These are phyloP conservation scores for Chrysopogon serrulatus DNA, from an alignment of 176 grass and related monocot species.

Conservation along the genomic window DNA sequence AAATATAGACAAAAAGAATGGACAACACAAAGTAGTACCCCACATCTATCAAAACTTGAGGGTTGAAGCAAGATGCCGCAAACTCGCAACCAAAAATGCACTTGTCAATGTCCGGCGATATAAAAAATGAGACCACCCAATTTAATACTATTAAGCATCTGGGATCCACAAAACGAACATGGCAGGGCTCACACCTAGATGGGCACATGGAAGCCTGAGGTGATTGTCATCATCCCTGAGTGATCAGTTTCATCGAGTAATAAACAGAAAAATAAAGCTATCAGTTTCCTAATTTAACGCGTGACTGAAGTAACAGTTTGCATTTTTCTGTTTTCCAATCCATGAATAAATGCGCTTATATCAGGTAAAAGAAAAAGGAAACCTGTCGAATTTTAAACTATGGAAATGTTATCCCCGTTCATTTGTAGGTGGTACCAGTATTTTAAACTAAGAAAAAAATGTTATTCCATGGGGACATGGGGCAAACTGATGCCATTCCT, in stretches of 20 bases:
- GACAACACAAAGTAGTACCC: constrained; percentile 6
- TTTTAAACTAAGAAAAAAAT: too few species aligned
- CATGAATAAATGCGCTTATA: not conserved
- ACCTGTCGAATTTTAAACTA: not conserved
- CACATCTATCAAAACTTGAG: constrained; percentile 28
- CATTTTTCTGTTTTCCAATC: not conserved
- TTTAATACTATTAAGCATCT: constrained; percentile 13
- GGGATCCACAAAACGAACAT: constrained; percentile 33
- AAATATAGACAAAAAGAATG: constrained; percentile 31
- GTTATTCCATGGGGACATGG: not conserved
- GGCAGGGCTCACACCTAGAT: not conserved
- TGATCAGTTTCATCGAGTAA: not conserved
- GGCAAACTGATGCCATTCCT: not conserved
- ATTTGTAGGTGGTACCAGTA: not conserved
- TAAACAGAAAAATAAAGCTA: not conserved
- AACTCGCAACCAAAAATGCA: constrained; percentile 37
- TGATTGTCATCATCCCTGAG: not conserved
- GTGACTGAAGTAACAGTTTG: not conserved
- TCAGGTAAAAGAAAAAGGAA: not conserved
- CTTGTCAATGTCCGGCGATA: constrained; percentile 21
- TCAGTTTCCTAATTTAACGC: not conserved
- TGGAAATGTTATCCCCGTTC: not conserved
- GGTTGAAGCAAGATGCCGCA: constrained; percentile 18
- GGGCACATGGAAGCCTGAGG: constrained; percentile 1
- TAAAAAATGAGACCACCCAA: not conserved